These are phyloP conservation scores for Geotrichum macrosporum DNA, from an alignment of 1,139 yeast species.

Conservation along the genomic window DNA sequence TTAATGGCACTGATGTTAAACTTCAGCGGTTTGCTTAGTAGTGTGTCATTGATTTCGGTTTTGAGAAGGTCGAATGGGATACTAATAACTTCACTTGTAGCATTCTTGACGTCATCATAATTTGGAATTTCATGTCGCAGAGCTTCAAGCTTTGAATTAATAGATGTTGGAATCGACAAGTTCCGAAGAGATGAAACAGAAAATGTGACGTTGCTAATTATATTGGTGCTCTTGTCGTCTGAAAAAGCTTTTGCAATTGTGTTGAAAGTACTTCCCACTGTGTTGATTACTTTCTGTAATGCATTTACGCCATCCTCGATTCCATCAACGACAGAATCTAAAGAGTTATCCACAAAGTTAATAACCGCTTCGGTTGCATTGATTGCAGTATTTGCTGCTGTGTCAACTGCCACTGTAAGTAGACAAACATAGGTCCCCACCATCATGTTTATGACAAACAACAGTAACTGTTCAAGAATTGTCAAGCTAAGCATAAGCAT, in stretches of 20 bases:
- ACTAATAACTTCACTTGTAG: constrained; percentile 45
- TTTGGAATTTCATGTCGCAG: constrained; percentile 51
- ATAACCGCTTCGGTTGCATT: constrained; percentile 66
- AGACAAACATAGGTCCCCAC: constrained; percentile 86
- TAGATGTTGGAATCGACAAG: constrained; percentile 58
- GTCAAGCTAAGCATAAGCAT: constrained; percentile 46
- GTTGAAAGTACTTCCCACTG: constrained; percentile 39
- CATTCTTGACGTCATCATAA: constrained; percentile 52
- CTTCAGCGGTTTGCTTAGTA: constrained; percentile 18
- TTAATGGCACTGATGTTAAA: constrained; percentile 22
- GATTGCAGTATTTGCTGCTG: constrained; percentile 66
- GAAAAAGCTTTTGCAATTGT: constrained; percentile 54
- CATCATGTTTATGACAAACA: constrained; percentile 65
- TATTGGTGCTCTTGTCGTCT: constrained; percentile 38
- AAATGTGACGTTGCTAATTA: constrained; percentile 45
- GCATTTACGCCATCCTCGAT: constrained; percentile 57
- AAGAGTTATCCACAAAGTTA: constrained; percentile 55
- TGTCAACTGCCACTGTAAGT: constrained; percentile 65
- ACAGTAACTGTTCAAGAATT: constrained; percentile 54
- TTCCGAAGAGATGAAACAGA: constrained; percentile 55
- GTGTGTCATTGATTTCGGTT: constrained; percentile 36
- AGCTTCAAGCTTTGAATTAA: constrained; percentile 49
- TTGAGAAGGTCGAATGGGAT: constrained; percentile 54
- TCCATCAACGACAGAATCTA: constrained; percentile 51
- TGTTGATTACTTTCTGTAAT: constrained; percentile 48